Base-by-base conservation (phyloP, 169 alveolate species). In the Condylostoma magnum region DNA sequence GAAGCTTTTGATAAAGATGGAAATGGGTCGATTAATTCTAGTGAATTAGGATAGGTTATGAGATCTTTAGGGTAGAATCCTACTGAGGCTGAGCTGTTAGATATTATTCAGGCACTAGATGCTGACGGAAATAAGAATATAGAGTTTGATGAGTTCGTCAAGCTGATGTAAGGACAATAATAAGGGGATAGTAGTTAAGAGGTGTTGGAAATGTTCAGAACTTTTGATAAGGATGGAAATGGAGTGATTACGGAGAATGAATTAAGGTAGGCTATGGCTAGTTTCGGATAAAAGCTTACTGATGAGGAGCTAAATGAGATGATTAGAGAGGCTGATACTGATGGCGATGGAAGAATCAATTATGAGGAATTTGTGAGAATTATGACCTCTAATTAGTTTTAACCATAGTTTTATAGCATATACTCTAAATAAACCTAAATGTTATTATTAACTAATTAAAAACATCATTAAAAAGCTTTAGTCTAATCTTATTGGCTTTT, bases 301-400 rank as follows among this genome's bases (percentile, higher is more conserved):
- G 99, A 97, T 82, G 99, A 98, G 82, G 99, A 97, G 73, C 99
- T 98, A 54, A 99, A 97, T 77, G 99, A 98, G 90, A 97, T 98
- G 99, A 95, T 98, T 68, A 88, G 99, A 73, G 99, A 97, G 84
- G 99, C 99, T 56, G 99, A 97, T 77, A 96, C 96, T 31, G 99
- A 98, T 78, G 99, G 99, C 15, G 99, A 98, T 87, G 99, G 99
- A 30, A 98, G 95, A 52, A 98, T 98, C 87, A 96, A 96, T 93
- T 98, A 96, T 81, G 99, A 96, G 71, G 99, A 97, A 83, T 97
- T 97, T 85, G 99, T 96, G 38, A 95, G 96, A 85, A 97, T 98
- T 98, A 96, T 96, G 99, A 92, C 96, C 83, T 94, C 99, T 69
- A 95, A 97, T 91, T 97, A 85, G 88, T 31, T n/a, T n/a, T n/a